Percentiles rank a stretch among this genome's conserved stretches.
phyloP scores from a whole-genome alignment of 257 asterid species.

The Nicotiana noctiflora region DNA sequence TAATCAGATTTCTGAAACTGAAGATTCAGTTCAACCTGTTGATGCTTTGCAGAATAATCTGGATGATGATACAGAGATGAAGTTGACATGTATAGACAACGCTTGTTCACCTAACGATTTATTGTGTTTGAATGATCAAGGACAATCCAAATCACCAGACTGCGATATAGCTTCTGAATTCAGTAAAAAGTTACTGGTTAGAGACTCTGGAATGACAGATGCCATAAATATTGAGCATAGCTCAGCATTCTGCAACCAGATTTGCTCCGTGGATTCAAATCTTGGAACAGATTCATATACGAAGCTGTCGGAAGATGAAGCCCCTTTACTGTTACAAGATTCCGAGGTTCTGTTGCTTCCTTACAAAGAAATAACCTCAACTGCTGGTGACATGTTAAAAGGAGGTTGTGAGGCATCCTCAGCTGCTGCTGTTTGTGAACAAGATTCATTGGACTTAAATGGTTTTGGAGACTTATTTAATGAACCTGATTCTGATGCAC shows the following conservation, averaged over 20 bases:
- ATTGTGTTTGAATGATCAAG: constrained; percentile 20
- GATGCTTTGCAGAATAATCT: constrained; percentile 17
- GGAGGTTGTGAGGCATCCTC: constrained; percentile 28
- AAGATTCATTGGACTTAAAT: constrained; percentile 45
- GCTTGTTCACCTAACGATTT: constrained; percentile 18
- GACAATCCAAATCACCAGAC: constrained; percentile 22
- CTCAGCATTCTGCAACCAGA: constrained; percentile 29
- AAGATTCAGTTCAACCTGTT: constrained; percentile 27
- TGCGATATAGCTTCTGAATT: constrained; percentile 22
- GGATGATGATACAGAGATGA: constrained; percentile 20
- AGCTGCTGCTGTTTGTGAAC: constrained; percentile 27
- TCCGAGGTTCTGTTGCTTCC: constrained; percentile 44
- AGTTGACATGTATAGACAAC: constrained; percentile 11
- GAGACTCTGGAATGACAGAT: constrained; percentile 15
- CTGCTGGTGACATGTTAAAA: constrained; percentile 17
- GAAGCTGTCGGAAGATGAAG: constrained; percentile 28
- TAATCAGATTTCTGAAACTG: constrained; percentile 31
- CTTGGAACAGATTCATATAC: constrained; percentile 21
- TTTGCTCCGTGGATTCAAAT: constrained; percentile 22
- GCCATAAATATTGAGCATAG: constrained; percentile 20
- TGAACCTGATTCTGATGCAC: constrained; percentile 58
- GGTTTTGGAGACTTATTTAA: constrained; percentile 68
- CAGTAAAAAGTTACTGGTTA: constrained; percentile 16
- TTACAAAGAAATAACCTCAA: constrained; percentile 38
- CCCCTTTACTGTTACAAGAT: constrained; percentile 34